A percentile compares a stretch with the other conserved stretches of the same genome.
These are phyloP conservation scores for Thuidium tamariscinum DNA, from an alignment of 225 moss, liverwort and hornwort species.

Conservation along the genomic window DNA sequence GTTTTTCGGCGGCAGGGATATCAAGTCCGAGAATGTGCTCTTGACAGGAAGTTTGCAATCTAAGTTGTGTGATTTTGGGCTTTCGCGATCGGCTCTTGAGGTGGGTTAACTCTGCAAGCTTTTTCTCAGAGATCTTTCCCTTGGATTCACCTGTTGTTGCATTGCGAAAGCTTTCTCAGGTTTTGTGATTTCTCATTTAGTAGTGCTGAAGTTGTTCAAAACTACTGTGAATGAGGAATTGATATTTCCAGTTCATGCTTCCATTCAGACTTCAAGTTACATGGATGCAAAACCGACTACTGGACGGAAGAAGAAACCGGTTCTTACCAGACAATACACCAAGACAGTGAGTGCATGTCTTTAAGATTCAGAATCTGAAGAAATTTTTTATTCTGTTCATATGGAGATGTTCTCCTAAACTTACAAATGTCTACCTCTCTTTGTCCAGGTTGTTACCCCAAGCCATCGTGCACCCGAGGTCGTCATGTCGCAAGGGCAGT, in stretches of 20 bases:
- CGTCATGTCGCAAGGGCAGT: slow-evolving; percentile 95
- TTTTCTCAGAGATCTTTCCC: not conserved
- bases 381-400: not conserved
- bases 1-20: slow-evolving; percentile 53
- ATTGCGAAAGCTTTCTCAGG: not conserved
- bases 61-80: slow-evolving; percentile 91
- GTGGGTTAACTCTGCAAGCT: slow-evolving; percentile 2
- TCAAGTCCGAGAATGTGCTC: slow-evolving; percentile 95
- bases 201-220: not conserved
- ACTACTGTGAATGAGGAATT: not conserved
- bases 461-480: slow-evolving; percentile 98
- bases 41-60: slow-evolving; percentile 54
- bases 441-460: slow-evolving; percentile 76
- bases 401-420: not conserved
- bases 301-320: slow-evolving; percentile 44
- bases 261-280: slow-evolving; percentile 37
- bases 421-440: not conserved
- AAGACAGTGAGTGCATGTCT: slow-evolving; percentile 60
- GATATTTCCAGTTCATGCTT: not conserved
- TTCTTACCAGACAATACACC: slow-evolving; percentile 73
- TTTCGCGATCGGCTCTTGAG: slow-evolving; percentile 88
- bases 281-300: slow-evolving; percentile 50
- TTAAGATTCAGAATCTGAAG: not conserved
- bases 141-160: not conserved
- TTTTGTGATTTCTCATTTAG: not conserved